A percentile compares a stretch with the other conserved stretches of the same genome.
phyloP scores from a whole-genome alignment of 2,329 filamentous ascomycete species.

The Diatrype stigma region DNA sequence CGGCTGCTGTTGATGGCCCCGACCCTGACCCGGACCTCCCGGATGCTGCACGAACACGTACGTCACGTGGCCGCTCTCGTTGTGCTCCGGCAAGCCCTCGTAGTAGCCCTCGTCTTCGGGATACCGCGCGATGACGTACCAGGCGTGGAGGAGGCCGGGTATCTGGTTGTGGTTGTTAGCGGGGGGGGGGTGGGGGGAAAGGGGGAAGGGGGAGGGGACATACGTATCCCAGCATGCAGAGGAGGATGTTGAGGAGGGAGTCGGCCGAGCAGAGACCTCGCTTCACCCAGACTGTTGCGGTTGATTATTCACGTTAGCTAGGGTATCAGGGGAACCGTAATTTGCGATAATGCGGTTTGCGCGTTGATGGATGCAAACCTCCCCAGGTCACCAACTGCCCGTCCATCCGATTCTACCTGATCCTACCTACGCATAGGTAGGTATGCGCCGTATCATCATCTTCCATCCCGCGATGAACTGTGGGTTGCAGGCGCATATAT shows the following conservation, averaged over 20 bases:
- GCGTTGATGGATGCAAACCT: no score
- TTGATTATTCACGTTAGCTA: constrained; percentile 23
- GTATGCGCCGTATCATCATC: background rate
- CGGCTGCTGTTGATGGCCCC: constrained; percentile 33
- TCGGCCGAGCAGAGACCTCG: constrained; percentile 88
- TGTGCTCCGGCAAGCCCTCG: constrained; percentile 56
- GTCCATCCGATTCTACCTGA: no score
- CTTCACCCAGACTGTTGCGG: constrained; percentile 92
- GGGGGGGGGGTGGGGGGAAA: constrained; percentile 13
- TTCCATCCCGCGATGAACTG: background rate
- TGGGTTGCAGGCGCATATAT: no score
- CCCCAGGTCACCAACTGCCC: no score
- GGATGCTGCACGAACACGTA: constrained; percentile 75
- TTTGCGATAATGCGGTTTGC: no score
- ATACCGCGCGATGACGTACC: constrained; percentile 94
- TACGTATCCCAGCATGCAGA: constrained; percentile 70
- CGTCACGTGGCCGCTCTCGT: constrained; percentile 57
- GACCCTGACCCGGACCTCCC: no score
- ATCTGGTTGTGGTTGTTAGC: constrained; percentile 40
- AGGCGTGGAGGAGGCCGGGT: constrained; percentile 87
- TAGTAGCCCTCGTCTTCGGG: constrained; percentile 74
- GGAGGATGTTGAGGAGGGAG: constrained; percentile 90
- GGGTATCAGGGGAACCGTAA: constrained; percentile 11
- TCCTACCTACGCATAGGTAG: no score
- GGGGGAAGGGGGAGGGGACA: constrained; percentile 16